phyloP scores from a whole-genome alignment of 768 basidiomycete genomes.

The Tulasnella sp. region DNA sequence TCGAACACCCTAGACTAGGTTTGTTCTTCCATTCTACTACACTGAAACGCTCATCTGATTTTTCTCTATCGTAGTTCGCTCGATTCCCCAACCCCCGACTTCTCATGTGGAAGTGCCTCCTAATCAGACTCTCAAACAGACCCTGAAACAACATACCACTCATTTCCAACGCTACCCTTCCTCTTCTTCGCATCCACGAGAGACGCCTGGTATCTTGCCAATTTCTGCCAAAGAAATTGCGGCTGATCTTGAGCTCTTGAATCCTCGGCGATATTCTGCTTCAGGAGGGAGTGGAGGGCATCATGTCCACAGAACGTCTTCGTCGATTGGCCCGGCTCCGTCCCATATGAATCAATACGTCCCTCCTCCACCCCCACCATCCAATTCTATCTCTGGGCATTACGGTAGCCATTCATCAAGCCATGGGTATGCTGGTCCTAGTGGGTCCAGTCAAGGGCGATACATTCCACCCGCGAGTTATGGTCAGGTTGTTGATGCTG shows the following conservation, averaged over 20 bases:
- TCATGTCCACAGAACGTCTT: not conserved
- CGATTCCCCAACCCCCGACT: not conserved
- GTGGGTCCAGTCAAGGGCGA: not conserved
- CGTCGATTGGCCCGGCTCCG: constrained; percentile 2
- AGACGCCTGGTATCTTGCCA: constrained; percentile 9
- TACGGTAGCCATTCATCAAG: not conserved
- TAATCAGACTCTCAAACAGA: not conserved
- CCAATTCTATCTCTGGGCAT: not conserved
- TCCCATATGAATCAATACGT: constrained; percentile 12
- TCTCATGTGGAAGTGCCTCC: not conserved
- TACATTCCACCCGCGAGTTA: constrained; percentile 3
- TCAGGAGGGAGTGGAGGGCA: not conserved
- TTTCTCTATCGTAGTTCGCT: not conserved
- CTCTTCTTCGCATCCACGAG: not conserved
- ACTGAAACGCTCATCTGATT: not conserved
- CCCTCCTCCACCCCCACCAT: not conserved
- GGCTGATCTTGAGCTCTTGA: constrained; percentile 11
- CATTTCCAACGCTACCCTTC: not conserved
- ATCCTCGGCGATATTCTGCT: not conserved
- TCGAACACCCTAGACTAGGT: constrained; percentile 70
- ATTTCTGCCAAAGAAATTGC: constrained; percentile 5
- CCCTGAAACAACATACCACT: not conserved
- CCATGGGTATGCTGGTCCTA: constrained; percentile 5
- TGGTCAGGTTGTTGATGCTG: constrained; percentile 4
- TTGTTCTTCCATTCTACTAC: constrained; percentile 11